Evolutionary conservation across 2,329 filamentous ascomycete species (phyloP).

Genomic region (Apiospora marii): DNA sequence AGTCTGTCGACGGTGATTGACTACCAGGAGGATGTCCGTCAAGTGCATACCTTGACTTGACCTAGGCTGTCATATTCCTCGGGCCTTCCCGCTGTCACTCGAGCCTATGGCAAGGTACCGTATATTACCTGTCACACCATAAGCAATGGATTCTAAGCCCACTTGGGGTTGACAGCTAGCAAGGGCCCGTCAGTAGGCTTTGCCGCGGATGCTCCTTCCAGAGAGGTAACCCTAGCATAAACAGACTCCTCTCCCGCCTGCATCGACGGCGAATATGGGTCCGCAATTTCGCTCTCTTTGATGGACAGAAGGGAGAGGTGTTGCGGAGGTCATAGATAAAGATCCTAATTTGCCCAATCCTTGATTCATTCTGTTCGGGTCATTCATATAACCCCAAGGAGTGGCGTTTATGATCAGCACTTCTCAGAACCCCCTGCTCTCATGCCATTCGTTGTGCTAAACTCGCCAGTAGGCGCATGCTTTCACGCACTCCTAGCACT

Average conservation of each 20-base stretch:
- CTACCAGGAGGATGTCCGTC: too few species aligned
- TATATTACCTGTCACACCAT: too few species aligned
- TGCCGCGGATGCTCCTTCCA: not conserved
- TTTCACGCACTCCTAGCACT: too few species aligned
- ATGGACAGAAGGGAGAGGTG: not conserved
- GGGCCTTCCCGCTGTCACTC: too few species aligned
- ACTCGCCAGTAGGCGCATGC: not conserved
- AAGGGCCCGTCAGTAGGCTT: not conserved
- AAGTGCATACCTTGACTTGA: too few species aligned
- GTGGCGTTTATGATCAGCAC: not conserved
- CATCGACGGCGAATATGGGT: not conserved
- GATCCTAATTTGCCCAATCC: not conserved
- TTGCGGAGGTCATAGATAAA: not conserved
- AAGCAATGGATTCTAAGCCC: too few species aligned
- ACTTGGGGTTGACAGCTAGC: too few species aligned
- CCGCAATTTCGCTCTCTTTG: not conserved
- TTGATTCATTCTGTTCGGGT: too few species aligned
- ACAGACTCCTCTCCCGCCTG: not conserved
- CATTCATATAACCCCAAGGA: not conserved
- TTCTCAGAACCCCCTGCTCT: not conserved
- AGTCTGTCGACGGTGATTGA: too few species aligned
- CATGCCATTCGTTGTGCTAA: not conserved
- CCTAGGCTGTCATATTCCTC: too few species aligned
- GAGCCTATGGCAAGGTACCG: too few species aligned
- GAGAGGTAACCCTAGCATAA: not conserved